Conservation (phyloP, 2,329 filamentous ascomycete species). For the Daldinia eschscholtzii region DNA sequence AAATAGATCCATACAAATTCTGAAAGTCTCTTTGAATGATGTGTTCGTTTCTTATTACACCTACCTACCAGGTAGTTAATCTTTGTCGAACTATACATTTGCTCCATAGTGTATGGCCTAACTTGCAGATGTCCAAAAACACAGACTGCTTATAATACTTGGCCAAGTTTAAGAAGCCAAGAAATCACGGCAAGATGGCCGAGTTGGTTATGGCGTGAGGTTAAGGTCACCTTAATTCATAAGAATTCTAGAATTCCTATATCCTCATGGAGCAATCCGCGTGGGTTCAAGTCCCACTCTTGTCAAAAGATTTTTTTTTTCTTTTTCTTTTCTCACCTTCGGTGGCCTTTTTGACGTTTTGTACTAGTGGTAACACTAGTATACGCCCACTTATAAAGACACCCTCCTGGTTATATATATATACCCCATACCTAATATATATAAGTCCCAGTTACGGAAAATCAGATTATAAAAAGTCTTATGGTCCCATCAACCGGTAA, state of each 20-base stretch:
- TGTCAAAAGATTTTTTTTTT: constrained; percentile 24
- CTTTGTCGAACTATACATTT: neutral
- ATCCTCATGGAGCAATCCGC: constrained; percentile 48
- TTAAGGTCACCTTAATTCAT: constrained; percentile 52
- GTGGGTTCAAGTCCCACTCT: constrained; percentile 55
- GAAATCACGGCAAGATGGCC: constrained; percentile 51
- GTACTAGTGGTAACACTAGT: neutral
- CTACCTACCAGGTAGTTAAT: too few species aligned
- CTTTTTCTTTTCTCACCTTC: neutral
- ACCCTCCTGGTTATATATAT: neutral
- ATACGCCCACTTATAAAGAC: neutral
- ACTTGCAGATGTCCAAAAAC: neutral
- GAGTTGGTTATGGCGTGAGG: constrained; percentile 56
- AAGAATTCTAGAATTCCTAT: constrained; percentile 12
- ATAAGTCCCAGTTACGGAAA: too few species aligned
- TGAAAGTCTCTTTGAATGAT: too few species aligned
- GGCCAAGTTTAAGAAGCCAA: neutral
- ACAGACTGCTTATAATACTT: neutral
- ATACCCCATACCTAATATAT: neutral
- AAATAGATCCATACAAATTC: too few species aligned
- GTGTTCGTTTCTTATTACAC: neutral
- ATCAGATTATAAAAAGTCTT: too few species aligned
- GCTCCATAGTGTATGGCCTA: neutral
- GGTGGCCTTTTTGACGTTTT: neutral
- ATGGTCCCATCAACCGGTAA: too few species aligned